Base-by-base conservation (phyloP, 2,329 filamentous ascomycete genomes). In the Tolypocladium sp. region DNA sequence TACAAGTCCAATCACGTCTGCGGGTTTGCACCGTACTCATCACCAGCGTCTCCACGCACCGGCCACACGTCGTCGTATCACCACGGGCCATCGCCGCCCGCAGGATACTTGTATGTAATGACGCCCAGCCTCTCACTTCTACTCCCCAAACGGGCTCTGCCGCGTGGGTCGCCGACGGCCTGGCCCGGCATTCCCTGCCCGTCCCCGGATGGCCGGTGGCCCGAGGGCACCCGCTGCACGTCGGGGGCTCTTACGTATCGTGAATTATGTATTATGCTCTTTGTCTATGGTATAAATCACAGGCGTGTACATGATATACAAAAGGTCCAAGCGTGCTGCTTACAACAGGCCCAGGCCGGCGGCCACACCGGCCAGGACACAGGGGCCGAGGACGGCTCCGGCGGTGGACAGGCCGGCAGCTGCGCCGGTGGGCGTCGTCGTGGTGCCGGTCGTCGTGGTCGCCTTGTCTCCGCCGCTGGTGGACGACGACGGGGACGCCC, bases 381-480 rank as follows among this genome's bases (percentile, higher is more conserved):
- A 63, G 4, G 62, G 58, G 12, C 62, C 69, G 22, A 71, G 57
- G 30, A 68, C 57, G 35, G 66, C 65, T 13, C 56, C 67, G 46
- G 64, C 66, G 30, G 69, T 66, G 30, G 67, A 61, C 62, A 66
- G 61, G 40, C 62, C 62, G 22, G 60, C 64, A 30, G 67, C 59
- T 2, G 56, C 49, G 38, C 15, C 46, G 27, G 46, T 37, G 35
- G n/a, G 37, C 33, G 42, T 35, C 15, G 53, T 22, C 5, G 73
- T 79, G 33, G 82, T 84, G 62, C 84, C 84, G 2, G 52, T 40
- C 33, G 52, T 40, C 12, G n/a, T n/a, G 12, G 12, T 27, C 33
- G 35, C n/a, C n/a, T 27, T 40, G 15, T 12, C 49, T 52, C 49
- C 30, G 30, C 20, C 49, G 30, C 15, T 20, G 13, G 55, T 17